Evolutionary conservation across 495 filamentous ascomycete genomes (phyloP), one percentile per base, ranked within the genome.

Genomic region (Xylaria acuta): DNA sequence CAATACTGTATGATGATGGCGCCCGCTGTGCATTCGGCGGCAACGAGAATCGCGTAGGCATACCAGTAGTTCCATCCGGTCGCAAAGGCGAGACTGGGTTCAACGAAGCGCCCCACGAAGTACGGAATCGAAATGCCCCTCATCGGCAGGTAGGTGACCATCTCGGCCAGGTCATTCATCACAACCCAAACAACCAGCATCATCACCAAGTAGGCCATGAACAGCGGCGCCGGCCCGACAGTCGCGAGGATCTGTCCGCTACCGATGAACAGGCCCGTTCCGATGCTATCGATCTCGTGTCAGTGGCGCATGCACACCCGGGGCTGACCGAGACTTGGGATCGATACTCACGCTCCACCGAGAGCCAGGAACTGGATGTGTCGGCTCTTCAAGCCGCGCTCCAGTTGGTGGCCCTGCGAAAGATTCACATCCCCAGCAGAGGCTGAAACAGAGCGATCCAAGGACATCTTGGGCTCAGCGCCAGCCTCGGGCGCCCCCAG

Each of bases 31-130:
- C 80, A 82, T 71, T 88, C 86, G 45, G 86, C 86, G 0, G 83
- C 84, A 32, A 87, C 75, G 8, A 86, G 78, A 49, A 87, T 82
- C n/a, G 84, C 74, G 67, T 85, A 86, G 0, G 83, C 82, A 59
- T 87, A 86, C 84, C 84, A 86, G 73, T 86, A 92, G 72, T 94
- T 94, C 92, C 92, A 94, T 20, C 93, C 93, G 75, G 91, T 90
- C 49, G 93, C 91, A 75, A 95, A 95, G 20, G 92, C 92, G 74
- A 95, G 82, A 75, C 90, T 91, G 14, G 89, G 86, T 72, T 94
- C 92, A 69, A 94, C 89, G 69, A 91, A 91, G 60, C 92, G 90
- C 68, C 90, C 84, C 27, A 92, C 92, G 73, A 94, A 94, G 69
- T 93, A 84, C 0, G 86, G 86, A 20, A 90, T 79, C 4, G 85